Evolutionary conservation across 2,329 filamentous ascomycete species (phyloP).

Genomic region (Lithohypha guttulata): DNA sequence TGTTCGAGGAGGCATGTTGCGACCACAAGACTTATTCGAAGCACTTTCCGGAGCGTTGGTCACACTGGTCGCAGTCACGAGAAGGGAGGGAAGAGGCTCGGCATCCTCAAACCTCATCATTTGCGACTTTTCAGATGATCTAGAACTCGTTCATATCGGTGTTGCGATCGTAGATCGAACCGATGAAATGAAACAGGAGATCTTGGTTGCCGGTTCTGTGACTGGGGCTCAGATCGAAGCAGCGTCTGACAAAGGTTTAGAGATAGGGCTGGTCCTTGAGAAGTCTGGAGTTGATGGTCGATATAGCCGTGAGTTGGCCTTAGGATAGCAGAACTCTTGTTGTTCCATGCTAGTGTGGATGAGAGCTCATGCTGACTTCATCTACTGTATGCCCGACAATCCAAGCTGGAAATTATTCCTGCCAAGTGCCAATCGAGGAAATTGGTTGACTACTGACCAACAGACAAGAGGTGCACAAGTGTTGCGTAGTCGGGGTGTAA

Average conservation of each 20-base stretch:
- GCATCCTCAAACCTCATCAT: neutral
- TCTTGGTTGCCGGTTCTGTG: neutral
- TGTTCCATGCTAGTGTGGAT: too few relatives aligned
- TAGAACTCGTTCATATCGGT: neutral
- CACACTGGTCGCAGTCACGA: neutral
- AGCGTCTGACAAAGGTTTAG: neutral
- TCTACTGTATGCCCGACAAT: too few relatives aligned
- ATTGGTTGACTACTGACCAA: too few relatives aligned
- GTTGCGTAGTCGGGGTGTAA: too few relatives aligned
- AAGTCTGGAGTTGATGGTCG: conserved; percentile 2
- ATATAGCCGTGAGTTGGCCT: neutral
- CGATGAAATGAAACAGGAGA: neutral
- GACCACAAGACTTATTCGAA: neutral
- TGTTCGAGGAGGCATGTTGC: conserved; percentile 1
- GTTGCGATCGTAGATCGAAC: neutral
- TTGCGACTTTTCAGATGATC: neutral
- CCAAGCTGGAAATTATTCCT: too few relatives aligned
- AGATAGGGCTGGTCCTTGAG: neutral
- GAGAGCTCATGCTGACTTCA: too few relatives aligned
- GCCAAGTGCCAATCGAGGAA: too few relatives aligned
- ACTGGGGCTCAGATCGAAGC: neutral
- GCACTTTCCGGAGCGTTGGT: neutral
- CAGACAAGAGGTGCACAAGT: too few relatives aligned
- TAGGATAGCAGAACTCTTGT: conserved; percentile 2
- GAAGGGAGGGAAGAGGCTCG: too few relatives aligned